phyloP scores from a whole-genome alignment of 768 basidiomycete species.

The Xanthoconium purpureum region DNA sequence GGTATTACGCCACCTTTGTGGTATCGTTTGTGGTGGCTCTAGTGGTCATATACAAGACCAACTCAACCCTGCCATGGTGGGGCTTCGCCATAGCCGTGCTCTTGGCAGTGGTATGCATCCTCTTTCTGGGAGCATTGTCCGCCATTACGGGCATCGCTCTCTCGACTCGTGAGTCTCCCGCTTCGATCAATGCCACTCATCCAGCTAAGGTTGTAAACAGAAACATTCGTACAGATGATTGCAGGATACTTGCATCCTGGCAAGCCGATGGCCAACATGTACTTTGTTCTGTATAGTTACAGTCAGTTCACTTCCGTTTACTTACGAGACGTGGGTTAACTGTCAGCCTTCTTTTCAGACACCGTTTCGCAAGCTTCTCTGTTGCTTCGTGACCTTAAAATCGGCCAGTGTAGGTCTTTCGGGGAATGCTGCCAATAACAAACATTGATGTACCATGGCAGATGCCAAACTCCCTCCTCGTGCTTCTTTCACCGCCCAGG shows the following conservation, averaged over 20 bases:
- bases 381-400: constrained; percentile 57
- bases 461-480: constrained; percentile 59
- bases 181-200: not conserved
- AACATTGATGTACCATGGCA: constrained; percentile 32
- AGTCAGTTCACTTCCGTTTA: constrained; percentile 29
- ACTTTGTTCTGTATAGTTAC: constrained; percentile 44
- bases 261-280: constrained; percentile 44
- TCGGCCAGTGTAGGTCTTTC: constrained; percentile 20
- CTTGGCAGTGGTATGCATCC: constrained; percentile 46
- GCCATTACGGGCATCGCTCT: constrained; percentile 41
- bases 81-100: constrained; percentile 51
- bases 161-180: constrained; percentile 18
- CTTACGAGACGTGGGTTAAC: constrained; percentile 38
- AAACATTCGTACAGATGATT: constrained; percentile 36
- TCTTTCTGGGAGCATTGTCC: constrained; percentile 53
- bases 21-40: constrained; percentile 47
- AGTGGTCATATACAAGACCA: constrained; percentile 50
- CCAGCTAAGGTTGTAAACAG: constrained; percentile 4
- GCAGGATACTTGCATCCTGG: constrained; percentile 37
- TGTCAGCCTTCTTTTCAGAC: constrained; percentile 36
- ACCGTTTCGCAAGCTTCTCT: constrained; percentile 47
- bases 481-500: constrained; percentile 59
- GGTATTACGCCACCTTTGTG: constrained; percentile 30
- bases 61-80: constrained; percentile 61
- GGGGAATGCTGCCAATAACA: constrained; percentile 24